These are phyloP conservation scores for Fulvia fulva DNA, from an alignment of 2,329 filamentous ascomycete species.

Conservation along the genomic window DNA sequence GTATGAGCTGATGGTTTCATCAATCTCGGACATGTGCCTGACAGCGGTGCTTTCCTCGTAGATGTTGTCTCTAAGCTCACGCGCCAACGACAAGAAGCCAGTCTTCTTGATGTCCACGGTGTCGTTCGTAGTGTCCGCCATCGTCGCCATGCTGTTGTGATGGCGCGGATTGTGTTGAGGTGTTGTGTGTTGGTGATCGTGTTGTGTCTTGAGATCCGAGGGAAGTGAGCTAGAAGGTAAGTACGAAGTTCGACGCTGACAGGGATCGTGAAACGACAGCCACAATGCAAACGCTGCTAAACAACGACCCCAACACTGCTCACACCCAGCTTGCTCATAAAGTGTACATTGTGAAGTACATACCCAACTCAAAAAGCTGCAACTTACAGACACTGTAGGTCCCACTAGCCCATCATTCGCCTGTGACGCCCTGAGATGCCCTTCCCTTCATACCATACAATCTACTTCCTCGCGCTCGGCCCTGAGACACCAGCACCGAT, in stretches of 20 bases:
- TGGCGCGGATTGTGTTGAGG: neutral
- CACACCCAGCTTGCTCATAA: neutral
- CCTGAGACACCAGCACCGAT: constrained; percentile 90
- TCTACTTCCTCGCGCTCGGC: constrained; percentile 52
- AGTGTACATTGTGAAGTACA: neutral
- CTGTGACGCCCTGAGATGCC: neutral
- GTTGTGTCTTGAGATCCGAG: too few species aligned
- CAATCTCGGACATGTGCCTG: neutral
- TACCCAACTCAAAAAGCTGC: neutral
- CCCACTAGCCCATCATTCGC: neutral
- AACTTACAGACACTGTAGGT: constrained; percentile 1
- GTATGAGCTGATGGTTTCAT: neutral
- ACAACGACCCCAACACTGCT: neutral
- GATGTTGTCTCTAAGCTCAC: neutral
- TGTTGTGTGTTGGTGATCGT: neutral
- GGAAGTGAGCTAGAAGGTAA: neutral
- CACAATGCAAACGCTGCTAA: neutral
- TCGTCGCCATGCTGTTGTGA: neutral
- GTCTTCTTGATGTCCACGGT: neutral
- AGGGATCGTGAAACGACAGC: neutral
- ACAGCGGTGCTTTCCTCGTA: neutral
- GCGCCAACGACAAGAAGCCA: neutral
- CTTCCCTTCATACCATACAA: neutral
- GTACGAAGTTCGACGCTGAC: neutral
- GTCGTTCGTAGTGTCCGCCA: neutral